A percentile compares a stretch with the other conserved stretches of the same genome.
These are phyloP conservation scores for Lupinus albus DNA, from an alignment of 306 rosid species.

Conservation along the genomic window DNA sequence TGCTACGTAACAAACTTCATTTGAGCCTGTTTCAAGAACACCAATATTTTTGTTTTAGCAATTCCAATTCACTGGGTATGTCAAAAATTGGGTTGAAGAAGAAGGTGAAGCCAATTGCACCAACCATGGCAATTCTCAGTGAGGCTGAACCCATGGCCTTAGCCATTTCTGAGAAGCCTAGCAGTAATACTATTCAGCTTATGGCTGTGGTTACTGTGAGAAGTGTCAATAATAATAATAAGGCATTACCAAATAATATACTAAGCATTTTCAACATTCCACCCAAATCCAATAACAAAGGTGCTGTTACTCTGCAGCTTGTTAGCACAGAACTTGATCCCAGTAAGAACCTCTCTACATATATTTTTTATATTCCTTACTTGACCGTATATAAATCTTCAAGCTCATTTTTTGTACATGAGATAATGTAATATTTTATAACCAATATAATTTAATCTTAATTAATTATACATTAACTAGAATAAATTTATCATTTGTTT, in stretches of 20 bases:
- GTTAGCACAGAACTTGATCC: slow-evolving; percentile 45
- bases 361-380: no score
- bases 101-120: slow-evolving; percentile 21
- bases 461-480: no score
- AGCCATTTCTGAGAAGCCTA: slow-evolving; percentile 4
- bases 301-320: slow-evolving; percentile 48
- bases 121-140: neutral
- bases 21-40: neutral
- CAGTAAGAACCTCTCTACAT: slow-evolving; percentile 32
- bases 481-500: no score
- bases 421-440: no score
- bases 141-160: slow-evolving; percentile 12
- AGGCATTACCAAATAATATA: slow-evolving; percentile 7
- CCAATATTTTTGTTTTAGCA: neutral
- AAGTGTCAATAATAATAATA: neutral
- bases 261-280: slow-evolving; percentile 14
- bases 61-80: neutral
- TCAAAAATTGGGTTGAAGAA: neutral
- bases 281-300: slow-evolving; percentile 19
- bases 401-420: no score
- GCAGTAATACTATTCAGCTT: slow-evolving; percentile 11
- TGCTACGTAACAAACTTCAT: neutral
- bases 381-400: no score
- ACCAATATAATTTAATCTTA: no score
- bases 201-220: slow-evolving; percentile 40